phyloP scores from a whole-genome alignment of 1,139 yeast species.

The Scheffersomyces insectosa region DNA sequence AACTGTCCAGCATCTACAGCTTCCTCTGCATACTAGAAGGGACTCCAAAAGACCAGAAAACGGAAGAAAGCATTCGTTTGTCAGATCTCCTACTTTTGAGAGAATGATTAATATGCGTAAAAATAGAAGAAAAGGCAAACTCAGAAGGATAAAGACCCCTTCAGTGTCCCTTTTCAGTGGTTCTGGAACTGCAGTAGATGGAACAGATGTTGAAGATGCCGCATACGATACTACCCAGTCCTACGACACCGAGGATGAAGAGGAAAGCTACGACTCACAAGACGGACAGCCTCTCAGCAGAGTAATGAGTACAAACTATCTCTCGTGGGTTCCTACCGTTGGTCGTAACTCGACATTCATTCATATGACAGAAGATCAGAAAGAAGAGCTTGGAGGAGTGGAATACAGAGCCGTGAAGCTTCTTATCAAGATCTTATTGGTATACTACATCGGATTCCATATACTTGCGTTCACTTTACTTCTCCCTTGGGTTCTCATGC shows the following conservation, averaged over 20 bases:
- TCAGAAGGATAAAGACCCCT: conserved; percentile 7
- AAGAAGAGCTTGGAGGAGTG: conserved; percentile 94
- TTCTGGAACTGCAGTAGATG: conserved; percentile 1
- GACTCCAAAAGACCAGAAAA: conserved; percentile 48
- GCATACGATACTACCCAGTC: too few species aligned
- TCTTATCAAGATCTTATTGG: conserved; percentile 62
- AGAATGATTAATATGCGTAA: conserved; percentile 16
- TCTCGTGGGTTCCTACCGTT: conserved; percentile 89
- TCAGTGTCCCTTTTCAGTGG: conserved; percentile 1
- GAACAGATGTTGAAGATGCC: conserved; percentile 6
- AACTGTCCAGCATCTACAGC: too few species aligned
- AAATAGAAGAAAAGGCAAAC: conserved; percentile 9
- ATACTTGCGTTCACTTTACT: conserved; percentile 57
- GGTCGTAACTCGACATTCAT: conserved; percentile 96
- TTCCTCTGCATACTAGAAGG: too few species aligned
- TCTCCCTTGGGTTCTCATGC: conserved; percentile 64
- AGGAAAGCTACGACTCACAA: conserved; percentile 10
- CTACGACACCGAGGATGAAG: conserved; percentile 17
- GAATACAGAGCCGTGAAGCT: conserved; percentile 89
- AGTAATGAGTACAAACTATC: conserved; percentile 58
- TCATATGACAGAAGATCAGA: conserved; percentile 76
- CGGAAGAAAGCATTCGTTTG: conserved; percentile 17
- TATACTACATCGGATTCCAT: conserved; percentile 77
- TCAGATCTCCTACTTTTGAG: conserved; percentile 48
- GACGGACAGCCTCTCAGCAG: conserved; percentile 5